Base-by-base conservation (phyloP, 495 filamentous ascomycete genomes). In the Aspergillus sparsus region DNA sequence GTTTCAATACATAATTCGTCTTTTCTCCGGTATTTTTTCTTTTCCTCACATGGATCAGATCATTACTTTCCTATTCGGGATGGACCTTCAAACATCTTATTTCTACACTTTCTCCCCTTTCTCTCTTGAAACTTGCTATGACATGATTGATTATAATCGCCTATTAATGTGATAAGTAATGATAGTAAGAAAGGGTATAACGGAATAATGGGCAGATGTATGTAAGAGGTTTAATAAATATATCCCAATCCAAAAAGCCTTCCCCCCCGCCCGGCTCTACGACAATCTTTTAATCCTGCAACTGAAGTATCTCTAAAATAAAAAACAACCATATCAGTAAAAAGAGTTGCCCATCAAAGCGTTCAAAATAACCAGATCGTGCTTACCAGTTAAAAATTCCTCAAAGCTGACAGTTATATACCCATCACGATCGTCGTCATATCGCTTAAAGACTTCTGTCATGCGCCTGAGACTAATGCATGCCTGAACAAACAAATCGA, bases 361-460 rank as follows among this genome's bases (percentile, higher is more conserved):
- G 1, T 18, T 18, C n/a, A 9, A 21, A 21, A 47, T 18, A 47
- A 21, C 37, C 5, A 45, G 7, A 57, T 0, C 35, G 36, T 18
- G 69, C 79, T 67, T 65, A 83, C 82, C 88, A 15, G 85, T 89
- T 70, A 91, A 79, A 68, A 90, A 90, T 61, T 90, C 87, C 75
- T 91, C 88, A 68, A 93, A 93, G 67, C 88, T 90, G 53, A 93
- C 70, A 7, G 88, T 92, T 55, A 93, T 91, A 68, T 87, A 95
- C 35, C 94, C 94, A 76, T 98, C 94, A 34, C 94, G 85, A 74
- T 98, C 94, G 60, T 96, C 90, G 62, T 98, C 94, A 74, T 98
- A 98, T 70, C 89, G 91, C 85, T 98, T 98, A 73, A 98, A 98
- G 16, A 97, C 93, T 73, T 98, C 94, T 62, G 94, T 98, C 93